Conservation (phyloP, 2,329 filamentous ascomycete genomes). For the Alternaria sp. region DNA sequence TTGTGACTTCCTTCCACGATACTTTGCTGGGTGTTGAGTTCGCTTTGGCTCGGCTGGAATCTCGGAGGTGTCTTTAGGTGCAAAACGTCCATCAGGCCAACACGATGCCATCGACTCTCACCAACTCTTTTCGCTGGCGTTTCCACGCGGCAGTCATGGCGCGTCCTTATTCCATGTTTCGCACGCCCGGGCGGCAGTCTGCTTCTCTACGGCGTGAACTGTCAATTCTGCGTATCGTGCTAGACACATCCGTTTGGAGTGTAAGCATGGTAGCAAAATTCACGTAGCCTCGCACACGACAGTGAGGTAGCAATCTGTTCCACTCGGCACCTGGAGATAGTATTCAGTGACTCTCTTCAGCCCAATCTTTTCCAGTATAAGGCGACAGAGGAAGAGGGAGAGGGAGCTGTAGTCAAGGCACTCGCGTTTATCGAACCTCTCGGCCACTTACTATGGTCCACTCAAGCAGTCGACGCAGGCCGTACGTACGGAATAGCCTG, state of each 20-base stretch:
- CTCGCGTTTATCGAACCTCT: too few species aligned
- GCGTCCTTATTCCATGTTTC: neutral
- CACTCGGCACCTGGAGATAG: fast-evolving
- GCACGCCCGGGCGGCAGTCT: neutral
- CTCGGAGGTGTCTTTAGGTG: neutral
- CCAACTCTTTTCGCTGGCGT: neutral
- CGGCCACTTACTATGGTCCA: too few species aligned
- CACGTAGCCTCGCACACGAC: neutral
- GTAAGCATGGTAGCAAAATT: neutral
- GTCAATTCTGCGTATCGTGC: fast-evolving
- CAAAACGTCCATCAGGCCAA: neutral
- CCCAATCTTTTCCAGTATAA: too few species aligned
- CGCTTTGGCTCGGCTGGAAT: neutral
- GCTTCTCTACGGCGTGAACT: neutral
- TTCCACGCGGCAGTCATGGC: neutral
- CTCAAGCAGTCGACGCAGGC: too few species aligned
- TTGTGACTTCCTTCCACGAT: neutral
- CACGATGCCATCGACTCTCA: neutral
- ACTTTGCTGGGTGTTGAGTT: neutral
- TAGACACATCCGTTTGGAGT: neutral
- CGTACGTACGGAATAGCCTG: too few species aligned
- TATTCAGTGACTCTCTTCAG: neutral
- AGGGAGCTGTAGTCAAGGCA: too few species aligned
- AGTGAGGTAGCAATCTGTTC: neutral
- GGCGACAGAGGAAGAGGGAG: too few species aligned